Percentiles rank a stretch among this genome's conserved stretches.
These are phyloP conservation scores for Solanum rostratum DNA, from an alignment of 257 asterid species.

Conservation along the genomic window DNA sequence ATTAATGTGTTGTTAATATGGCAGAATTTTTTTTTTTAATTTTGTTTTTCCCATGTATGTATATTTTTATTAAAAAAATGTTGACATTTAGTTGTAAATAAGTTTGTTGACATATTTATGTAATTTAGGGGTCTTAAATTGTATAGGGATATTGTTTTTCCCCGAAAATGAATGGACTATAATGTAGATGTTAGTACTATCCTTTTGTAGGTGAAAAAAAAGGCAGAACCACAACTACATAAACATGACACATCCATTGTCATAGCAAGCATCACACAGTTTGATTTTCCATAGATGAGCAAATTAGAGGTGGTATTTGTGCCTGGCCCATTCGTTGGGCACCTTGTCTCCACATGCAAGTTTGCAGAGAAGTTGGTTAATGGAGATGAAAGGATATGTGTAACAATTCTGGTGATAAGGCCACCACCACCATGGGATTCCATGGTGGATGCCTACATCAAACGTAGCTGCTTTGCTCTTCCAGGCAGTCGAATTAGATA, in stretches of 20 bases:
- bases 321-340: conserved; percentile 1
- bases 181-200: too few relatives aligned
- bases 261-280: neutral
- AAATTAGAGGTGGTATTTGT: conserved; percentile 2
- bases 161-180: too few relatives aligned
- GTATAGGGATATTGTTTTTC: too few relatives aligned
- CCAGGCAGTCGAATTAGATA: neutral
- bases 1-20: too few relatives aligned
- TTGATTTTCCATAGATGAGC: neutral
- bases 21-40: too few relatives aligned
- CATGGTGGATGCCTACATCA: neutral
- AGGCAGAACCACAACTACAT: neutral
- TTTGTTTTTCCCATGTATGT: too few relatives aligned
- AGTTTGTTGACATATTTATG: too few relatives aligned
- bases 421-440: neutral
- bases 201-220: too few relatives aligned
- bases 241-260: neutral
- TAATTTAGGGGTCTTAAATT: too few relatives aligned
- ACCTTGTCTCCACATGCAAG: neutral
- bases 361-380: neutral
- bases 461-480: neutral
- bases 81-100: too few relatives aligned
- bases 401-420: conserved; percentile 5
- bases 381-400: neutral
- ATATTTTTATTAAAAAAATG: too few relatives aligned